Evolutionary conservation across 73 alveolate species (phyloP), one percentile per base, ranked within the genome.

Genomic region (Tetrahymena elliotti): DNA sequence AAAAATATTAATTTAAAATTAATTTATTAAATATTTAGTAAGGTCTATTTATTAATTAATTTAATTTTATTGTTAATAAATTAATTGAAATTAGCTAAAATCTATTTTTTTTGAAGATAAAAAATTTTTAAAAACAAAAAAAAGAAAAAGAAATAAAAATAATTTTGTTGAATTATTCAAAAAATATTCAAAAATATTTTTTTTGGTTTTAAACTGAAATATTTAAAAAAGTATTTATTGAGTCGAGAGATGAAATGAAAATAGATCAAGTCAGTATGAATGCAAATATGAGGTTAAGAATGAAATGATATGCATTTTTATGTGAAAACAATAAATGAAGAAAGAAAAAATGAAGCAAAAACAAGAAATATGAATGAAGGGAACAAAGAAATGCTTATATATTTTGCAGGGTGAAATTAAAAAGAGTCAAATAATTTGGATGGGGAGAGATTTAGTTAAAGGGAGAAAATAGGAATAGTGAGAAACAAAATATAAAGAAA

Each of bases 371-470:
- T 68, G 88, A 68, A 68, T 68, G 88, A 68, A 68, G 22, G 38
- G 1, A 68, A 68, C 88, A 24, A 27, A 68, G 88, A 31, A 68
- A 68, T 68, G 88, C 36, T 27, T 68, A 68, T 68, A 68, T 31
- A 68, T 68, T 68, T 68, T 68, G 88, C 36, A 68, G 88, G 88
- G 88, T 68, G 88, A 68, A 68, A 68, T 68, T 68, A 68, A 68
- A 68, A 68, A 68, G 88, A 68, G 88, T 68, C 88, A 68, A 68
- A 68, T 68, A 68, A 68, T 68, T 68, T 68, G 88, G 88, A 68
- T 68, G 88, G 88, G 88, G 88, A 68, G 88, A 68, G 88, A 68
- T 68, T 68, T 68, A 68, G 88, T 68, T 68, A 68, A 68, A 68
- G 88, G 88, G 88, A 68, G 88, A 68, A 68, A 68, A 68, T 27